Base-by-base conservation (phyloP, 2,329 filamentous ascomycete species). In the Fusarium tjaetaba region DNA sequence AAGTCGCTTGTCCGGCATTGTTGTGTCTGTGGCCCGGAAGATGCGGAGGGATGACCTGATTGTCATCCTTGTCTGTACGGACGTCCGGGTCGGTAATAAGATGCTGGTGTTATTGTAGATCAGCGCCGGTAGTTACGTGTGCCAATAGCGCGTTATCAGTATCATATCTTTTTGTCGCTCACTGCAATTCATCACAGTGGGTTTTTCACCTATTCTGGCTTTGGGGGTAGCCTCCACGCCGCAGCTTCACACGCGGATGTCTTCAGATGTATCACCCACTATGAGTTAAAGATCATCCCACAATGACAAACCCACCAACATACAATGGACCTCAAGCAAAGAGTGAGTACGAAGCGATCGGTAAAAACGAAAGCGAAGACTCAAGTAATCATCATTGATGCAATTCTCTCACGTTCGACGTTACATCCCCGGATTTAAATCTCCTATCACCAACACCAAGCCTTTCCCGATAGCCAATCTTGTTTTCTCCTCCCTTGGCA, bases 401-500 rank as follows among this genome's bases (percentile, higher is more conserved):
- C 14, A 14, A 28, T 53, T 18, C 20, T 28, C 34, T n/a, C 15
- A 2, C 7, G 13, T n/a, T 28, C 14, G 11, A 41, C 18, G 51
- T 53, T 56, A 26, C 22, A 32, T 56, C 9, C 28, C 26, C 53
- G 38, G 53, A 56, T 56, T 20, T 20, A 43, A 56, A 30, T 43
- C 26, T 42, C 52, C 36, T 56, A 43, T 56, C 32, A 13, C 26
- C 5, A 32, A 24, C 11, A 49, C 28, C 32, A 15, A 52, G 30
- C n/a, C 24, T 38, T 24, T 7, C 41, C 36, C 30, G 18, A 24
- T 34, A 20, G 9, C 64, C 56, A 68, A 69, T 68, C 66, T 43
- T 62, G 66, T 63, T 68, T 68, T 34, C 24, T 39, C 43, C 7
- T 7, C 49, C 7, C 66, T 68, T 69, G 65, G 66, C 66, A 51